Conservation (phyloP, 2,329 filamentous ascomycete genomes). For the Aspergillus flavus region DNA sequence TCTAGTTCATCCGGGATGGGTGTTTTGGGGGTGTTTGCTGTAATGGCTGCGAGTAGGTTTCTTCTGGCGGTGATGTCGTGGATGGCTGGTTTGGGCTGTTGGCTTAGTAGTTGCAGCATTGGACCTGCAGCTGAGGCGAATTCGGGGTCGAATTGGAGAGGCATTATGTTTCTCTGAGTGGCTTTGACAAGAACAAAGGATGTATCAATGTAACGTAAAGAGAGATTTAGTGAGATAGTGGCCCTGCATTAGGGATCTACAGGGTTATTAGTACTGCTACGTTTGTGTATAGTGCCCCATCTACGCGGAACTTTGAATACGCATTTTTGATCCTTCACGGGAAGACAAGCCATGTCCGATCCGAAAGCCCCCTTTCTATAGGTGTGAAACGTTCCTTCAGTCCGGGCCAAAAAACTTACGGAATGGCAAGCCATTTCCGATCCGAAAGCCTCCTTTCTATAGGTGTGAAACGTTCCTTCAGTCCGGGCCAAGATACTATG, state of each 20-base stretch:
- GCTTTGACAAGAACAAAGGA: no score
- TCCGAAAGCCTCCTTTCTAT: neutral
- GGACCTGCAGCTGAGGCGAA: slow-evolving; percentile 15
- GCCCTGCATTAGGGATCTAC: neutral
- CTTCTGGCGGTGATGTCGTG: neutral
- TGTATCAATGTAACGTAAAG: neutral
- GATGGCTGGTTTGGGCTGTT: neutral
- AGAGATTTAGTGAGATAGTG: neutral
- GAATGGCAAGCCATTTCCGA: neutral
- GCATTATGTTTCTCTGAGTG: neutral
- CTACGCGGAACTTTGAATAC: neutral
- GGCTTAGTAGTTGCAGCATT: slow-evolving; percentile 10
- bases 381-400: neutral
- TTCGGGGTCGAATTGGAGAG: slow-evolving; percentile 20
- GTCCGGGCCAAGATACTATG: no score
- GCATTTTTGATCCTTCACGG: neutral
- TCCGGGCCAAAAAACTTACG: no score
- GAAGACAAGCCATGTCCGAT: neutral
- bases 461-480: neutral
- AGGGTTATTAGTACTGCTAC: neutral
- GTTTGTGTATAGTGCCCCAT: neutral
- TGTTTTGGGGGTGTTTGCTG: neutral
- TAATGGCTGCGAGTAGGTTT: neutral
- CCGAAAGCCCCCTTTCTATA: neutral
- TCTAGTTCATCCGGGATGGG: slow-evolving; percentile 16